Evolutionary conservation across 2,329 filamentous ascomycete genomes (phyloP), one percentile per base, ranked within the genome.

Genomic region (Trichophyton schoenleinii): DNA sequence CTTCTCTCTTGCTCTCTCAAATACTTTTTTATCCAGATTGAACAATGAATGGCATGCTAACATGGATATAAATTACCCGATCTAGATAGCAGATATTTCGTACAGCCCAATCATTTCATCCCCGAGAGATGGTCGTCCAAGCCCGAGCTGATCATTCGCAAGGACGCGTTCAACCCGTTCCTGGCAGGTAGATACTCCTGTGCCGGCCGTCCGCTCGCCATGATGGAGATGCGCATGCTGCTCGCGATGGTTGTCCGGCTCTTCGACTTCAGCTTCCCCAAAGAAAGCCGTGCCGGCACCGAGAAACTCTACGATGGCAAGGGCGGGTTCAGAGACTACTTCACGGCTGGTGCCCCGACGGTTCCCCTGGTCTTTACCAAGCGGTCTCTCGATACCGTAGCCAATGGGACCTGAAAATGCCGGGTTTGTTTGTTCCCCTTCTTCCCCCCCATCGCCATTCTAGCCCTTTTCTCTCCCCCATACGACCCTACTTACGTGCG

Each of bases 181-280:
- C 60, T 36, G 18, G 60, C 52, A 65, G 70, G 70, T 8, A 60
- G 63, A 9, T 71, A 71, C 52, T 66, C 64, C 15, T 74, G 71
- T 59, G 64, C 67, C 0, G 70, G 72, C 0, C 71, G 70, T 58
- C 66, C 67, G 2, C 60, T 74, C 1, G 72, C 70, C 5, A 61
- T 73, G 59, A 67, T 72, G 64, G 68, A 70, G 20, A 61, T 74
- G 42, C 66, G 70, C 1, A 65, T 68, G 22, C 62, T 68, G 11
- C 55, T 71, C 70, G 70, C 70, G 69, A 67, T 70, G 70, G 70
- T 72, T 69, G 68, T 68, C 63, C 66, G 38, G 11, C 53, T 64
- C 69, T 71, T 73, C 75, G 72, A 75, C 70, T 72, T 72, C 70
- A 44, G 31, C n/a, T 72, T 59, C 31, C 57, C 49, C 52, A 49